Evolutionary conservation across 805 yeast genomes (phyloP).

Genomic region (Starmera quercuum): DNA sequence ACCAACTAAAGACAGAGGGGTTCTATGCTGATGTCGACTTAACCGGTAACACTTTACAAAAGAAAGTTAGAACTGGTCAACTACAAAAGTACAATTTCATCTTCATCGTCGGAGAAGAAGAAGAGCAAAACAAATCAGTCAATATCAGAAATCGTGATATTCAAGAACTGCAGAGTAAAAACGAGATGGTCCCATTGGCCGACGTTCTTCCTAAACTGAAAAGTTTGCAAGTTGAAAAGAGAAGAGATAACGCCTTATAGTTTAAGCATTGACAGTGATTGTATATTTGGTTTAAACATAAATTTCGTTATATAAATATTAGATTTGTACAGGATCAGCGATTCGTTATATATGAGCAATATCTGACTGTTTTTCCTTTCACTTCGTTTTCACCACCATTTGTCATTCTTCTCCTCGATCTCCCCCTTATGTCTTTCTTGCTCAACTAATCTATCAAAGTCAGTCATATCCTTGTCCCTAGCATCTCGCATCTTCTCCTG

Average conservation of each 20-base stretch:
- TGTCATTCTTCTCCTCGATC: slow-evolving; percentile 8
- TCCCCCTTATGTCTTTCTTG: slow-evolving; percentile 12
- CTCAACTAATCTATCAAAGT: slow-evolving; percentile 19
- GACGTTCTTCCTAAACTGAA: slow-evolving; percentile 64
- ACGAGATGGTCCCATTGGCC: slow-evolving; percentile 68
- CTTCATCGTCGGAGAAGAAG: slow-evolving; percentile 96
- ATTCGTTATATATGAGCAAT: too few species aligned
- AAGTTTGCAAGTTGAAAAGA: slow-evolving; percentile 63
- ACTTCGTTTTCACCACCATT: background rate
- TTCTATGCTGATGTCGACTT: slow-evolving; percentile 91
- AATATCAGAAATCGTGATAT: slow-evolving; percentile 97
- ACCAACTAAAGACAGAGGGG: slow-evolving; percentile 59
- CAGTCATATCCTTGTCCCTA: slow-evolving; percentile 6
- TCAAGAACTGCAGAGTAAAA: slow-evolving; percentile 87
- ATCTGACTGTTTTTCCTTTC: too few species aligned
- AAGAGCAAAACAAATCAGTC: slow-evolving; percentile 69
- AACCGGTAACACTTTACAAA: slow-evolving; percentile 92
- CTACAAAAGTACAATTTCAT: slow-evolving; percentile 90
- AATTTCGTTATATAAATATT: background rate
- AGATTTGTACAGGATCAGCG: too few species aligned
- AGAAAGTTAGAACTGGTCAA: slow-evolving; percentile 98
- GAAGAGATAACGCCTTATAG: slow-evolving; percentile 51
- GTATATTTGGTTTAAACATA: background rate
- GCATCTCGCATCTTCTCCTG: too few species aligned
- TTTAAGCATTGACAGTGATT: slow-evolving; percentile 1